Evolutionary conservation across 805 yeast species (phyloP), one percentile per base, ranked within the genome.

Genomic region (Kuraishia capsulata): DNA sequence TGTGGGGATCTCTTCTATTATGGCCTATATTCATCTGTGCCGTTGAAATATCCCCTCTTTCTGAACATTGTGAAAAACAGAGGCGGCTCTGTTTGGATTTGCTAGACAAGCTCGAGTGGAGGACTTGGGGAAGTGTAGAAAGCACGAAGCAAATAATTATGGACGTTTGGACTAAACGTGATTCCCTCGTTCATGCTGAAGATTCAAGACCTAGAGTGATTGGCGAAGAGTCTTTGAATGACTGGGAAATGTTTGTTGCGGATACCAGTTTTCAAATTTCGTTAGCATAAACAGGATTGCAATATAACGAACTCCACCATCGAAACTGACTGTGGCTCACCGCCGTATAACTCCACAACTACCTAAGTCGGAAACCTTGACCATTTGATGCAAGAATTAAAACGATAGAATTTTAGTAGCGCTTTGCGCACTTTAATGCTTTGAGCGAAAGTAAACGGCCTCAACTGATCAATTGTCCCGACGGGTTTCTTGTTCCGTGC

Each of bases 191-290:
- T 44, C n/a, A n/a, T n/a, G n/a, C n/a, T n/a, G n/a, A n/a, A n/a
- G n/a, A n/a, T n/a, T n/a, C n/a, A n/a, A n/a, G n/a, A n/a, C n/a
- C n/a, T 30, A 43, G 44, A 24, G 40, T 42, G 21, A 55, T 52
- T 30, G 51, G 44, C 30, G 40, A 48, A 33, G 54, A 53, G 6
- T 43, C 46, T 21, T 36, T 18, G 8, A 59, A 59, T 39, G 64
- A 59, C 36, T 59, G 64, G 64, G 63, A 59, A 23, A 43, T 19
- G 5, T 57, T 42, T 42, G 62, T 57, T 1, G 57, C 49, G 14
- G 53, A 59, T 33, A 46, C 52, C 40, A 45, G 49, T 16, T 52
- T 47, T 36, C 47, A 43, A 4, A 44, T 57, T 17, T 49, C 60
- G 8, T 43, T 57, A 29, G 56, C 55, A 1, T 53, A 32, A 46